Conservation (phyloP, 2,329 filamentous ascomycete genomes). For the Penicillium sp. region DNA sequence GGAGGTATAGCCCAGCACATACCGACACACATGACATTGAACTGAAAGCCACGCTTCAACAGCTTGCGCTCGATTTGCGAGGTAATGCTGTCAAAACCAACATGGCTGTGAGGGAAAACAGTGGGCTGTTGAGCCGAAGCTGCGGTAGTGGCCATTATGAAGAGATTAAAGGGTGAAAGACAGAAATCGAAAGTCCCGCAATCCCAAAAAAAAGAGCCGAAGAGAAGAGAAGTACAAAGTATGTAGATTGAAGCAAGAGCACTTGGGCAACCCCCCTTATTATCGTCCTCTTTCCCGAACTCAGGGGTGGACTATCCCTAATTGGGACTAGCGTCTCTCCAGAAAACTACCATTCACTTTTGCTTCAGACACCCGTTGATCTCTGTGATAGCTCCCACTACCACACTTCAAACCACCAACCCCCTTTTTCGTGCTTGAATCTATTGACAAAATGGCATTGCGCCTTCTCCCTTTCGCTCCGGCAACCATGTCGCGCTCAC, state of each 20-base stretch:
- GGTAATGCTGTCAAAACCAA: constrained; percentile 99
- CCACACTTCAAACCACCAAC: not conserved
- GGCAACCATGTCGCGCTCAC: constrained; percentile 15
- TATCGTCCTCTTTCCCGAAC: constrained; percentile 25
- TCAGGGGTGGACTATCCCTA: constrained; percentile 41
- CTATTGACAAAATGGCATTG: constrained; percentile 28
- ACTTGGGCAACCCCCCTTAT: constrained; percentile 13
- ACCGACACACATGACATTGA: constrained; percentile 99
- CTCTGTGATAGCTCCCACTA: constrained; percentile 8
- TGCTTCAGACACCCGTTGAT: constrained; percentile 3
- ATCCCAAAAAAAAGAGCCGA: constrained; percentile 9
- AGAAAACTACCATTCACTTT: constrained; percentile 10
- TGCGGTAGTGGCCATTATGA: constrained; percentile 65
- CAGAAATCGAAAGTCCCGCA: constrained; percentile 1
- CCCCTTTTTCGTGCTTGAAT: not conserved
- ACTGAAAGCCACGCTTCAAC: constrained; percentile 98
- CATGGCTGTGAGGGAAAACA: constrained; percentile 91
- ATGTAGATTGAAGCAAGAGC: constrained; percentile 9
- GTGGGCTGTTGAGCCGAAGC: constrained; percentile 46
- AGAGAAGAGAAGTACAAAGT: constrained; percentile 11
- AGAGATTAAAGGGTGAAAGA: constrained; percentile 12
- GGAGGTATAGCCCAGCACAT: constrained; percentile 47
- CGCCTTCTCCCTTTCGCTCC: constrained; percentile 24
- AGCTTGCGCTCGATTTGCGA: constrained; percentile 99
- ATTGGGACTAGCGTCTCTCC: constrained; percentile 34